Evolutionary conservation across 345 rosid genomes (phyloP).

Genomic region (Eucalyptus microcorys): DNA sequence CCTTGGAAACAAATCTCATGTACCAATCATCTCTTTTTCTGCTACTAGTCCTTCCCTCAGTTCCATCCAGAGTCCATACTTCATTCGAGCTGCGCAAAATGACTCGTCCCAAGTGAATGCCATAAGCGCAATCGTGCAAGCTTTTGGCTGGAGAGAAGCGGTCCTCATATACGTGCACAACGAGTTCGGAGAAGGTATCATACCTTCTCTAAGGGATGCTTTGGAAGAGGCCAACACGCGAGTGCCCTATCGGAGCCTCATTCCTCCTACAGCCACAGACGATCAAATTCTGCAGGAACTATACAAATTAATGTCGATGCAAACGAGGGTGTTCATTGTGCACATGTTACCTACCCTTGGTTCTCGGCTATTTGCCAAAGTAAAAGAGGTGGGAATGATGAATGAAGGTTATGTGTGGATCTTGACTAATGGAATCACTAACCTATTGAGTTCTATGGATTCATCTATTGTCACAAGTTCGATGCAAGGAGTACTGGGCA

Average conservation of each 20-base stretch:
- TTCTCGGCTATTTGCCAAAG: neutral
- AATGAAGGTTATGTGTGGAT: neutral
- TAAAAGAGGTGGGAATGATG: neutral
- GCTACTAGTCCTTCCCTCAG: neutral
- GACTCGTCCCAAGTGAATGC: neutral
- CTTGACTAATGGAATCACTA: neutral
- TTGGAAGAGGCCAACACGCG: no score
- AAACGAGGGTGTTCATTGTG: neutral
- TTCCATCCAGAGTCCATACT: neutral
- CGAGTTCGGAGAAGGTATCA: no score
- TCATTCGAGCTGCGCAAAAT: neutral
- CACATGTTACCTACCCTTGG: neutral
- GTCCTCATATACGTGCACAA: no score
- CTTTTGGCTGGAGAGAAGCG: neutral
- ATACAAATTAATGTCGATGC: neutral
- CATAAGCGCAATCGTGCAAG: neutral
- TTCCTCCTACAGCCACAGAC: neutral
- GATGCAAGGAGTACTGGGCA: neutral
- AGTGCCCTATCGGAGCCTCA: no score
- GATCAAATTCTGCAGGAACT: neutral
- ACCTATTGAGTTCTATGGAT: neutral
- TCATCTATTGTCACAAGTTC: neutral
- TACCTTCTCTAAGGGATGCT: no score
- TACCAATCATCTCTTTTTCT: neutral
- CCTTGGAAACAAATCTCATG: neutral